Base-by-base conservation (phyloP, 148 eudicot genomes). In the Vaccinium corymbosum region DNA sequence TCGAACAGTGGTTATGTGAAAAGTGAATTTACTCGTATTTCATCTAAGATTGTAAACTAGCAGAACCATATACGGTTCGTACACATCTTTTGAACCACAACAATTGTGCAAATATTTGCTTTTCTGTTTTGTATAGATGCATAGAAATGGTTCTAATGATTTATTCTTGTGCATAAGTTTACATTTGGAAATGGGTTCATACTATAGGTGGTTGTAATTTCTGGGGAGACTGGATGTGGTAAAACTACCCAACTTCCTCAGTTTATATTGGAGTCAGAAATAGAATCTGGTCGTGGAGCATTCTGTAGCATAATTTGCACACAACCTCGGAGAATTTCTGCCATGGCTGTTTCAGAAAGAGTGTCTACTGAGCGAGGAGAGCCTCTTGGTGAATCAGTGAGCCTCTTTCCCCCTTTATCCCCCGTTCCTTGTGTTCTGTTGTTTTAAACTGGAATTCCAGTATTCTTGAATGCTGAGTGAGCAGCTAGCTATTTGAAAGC, bases 171-270 rank as follows among this genome's bases (percentile, higher is more conserved):
- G 22, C 12, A 25, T 73, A 61, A 53, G 27, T 61, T 74, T 51
- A 72, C 66, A 55, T 83, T 27, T 55, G 38, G 19, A 71, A 56
- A 3, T 22, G 78, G 61, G 29, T 70, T 79, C 20, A 10, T 55
- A 9, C 56, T 84, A 42, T 85, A 97, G 99, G 98, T 97, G 53
- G 87, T 95, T 61, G 97, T 97, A 22, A 90, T 97, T 73, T 97
- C 99, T 81, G 99, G 99, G 59, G 99, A 97, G 89, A 97, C 99
- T 86, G 99, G 99, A 77, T 97, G 99, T 87, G 99, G 99, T 86
- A 97, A 97, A 86, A 97, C 99, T 85, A 97, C 99, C 66, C 99
- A 97, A 91, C 94, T 97, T 87, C 99, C 99, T 79, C 99, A 97
- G 83, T 97, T 91, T 84, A 93, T 97, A 82, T 86, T 97, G 87